A percentile compares a stretch with the other conserved stretches of the same genome.
These are phyloP conservation scores for Vigna trinervia DNA, from an alignment of 306 rosid genomes.

Conservation along the genomic window DNA sequence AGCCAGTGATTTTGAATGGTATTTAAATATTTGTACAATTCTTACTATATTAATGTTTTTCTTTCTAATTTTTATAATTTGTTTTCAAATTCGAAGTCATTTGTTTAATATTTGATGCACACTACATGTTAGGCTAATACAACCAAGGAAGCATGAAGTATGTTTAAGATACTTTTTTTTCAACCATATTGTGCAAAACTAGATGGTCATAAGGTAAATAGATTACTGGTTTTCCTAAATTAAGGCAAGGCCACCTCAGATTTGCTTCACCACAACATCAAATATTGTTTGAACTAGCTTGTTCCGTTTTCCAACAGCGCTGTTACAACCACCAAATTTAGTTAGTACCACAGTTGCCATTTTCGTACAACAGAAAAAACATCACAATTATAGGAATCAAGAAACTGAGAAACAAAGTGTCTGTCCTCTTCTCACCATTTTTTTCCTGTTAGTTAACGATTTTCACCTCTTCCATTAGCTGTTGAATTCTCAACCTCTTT, in stretches of 20 bases:
- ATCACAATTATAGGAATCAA: too few relatives aligned
- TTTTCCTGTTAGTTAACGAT: too few relatives aligned
- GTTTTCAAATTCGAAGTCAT: too few relatives aligned
- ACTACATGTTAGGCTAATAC: too few relatives aligned
- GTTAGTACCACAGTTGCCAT: constrained; percentile 35
- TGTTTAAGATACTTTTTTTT: not conserved
- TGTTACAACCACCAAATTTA: constrained; percentile 40
- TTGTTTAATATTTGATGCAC: too few relatives aligned
- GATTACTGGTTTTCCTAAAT: constrained; percentile 48
- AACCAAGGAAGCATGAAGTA: not conserved
- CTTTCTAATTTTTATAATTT: too few relatives aligned
- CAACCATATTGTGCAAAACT: not conserved
- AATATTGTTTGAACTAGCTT: constrained; percentile 20
- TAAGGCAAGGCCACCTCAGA: constrained; percentile 47
- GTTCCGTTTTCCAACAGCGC: constrained; percentile 45
- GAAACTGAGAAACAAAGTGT: too few relatives aligned
- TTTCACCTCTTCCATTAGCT: not conserved
- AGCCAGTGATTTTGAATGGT: too few relatives aligned
- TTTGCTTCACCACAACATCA: constrained; percentile 40
- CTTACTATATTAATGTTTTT: too few relatives aligned
- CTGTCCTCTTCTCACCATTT: too few relatives aligned
- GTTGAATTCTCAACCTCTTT: not conserved
- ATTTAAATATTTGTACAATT: too few relatives aligned
- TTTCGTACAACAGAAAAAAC: constrained; percentile 10
- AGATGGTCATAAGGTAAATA: not conserved